Base-by-base conservation (phyloP, 1,139 yeast genomes). In the Yamadazyma diospyri region DNA sequence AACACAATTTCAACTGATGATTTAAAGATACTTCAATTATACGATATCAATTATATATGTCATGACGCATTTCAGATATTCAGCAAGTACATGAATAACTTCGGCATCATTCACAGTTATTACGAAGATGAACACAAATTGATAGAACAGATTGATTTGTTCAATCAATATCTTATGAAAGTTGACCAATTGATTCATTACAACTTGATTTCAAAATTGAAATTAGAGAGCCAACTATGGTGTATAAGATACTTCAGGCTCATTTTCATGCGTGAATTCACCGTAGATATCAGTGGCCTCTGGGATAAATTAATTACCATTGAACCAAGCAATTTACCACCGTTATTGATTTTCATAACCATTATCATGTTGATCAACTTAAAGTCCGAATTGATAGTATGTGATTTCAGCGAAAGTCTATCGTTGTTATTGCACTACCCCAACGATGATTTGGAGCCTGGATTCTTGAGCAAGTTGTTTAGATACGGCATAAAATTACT, bases 401-500 rank as follows among this genome's bases (percentile, higher is more conserved):
- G 79, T 33, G 87, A 81, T 50, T 76, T 76, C 43, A 78, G 82
- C 20, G 88, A 81, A 45, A 66, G 79, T 3, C 59, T 81, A 21
- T 72, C 74, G 23, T 44, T 78, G 18, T 52, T 81, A 21, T 57
- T 81, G 30, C 86, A 79, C 50, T 80, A 78, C 47, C 83, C 84
- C 1, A 31, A 47, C 8, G 27, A 33, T 6, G 33, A 44, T 12
- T 39, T 43, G 4, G 14, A 36, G 5, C 33, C 43, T 2, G 16
- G 41, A 3, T 64, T 62, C 34, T 43, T 62, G 4, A 43, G 45
- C 19, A 40, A 43, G 12, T 38, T 67, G 17, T 60, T 55, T 41
- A 50, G 46, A 27, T 67, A 66, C 39, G 56, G 70, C 1, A 33
- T 49, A 17, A 53, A 51, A 28, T 48, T 69, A 19, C 55, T 58